Evolutionary conservation across 2,329 filamentous ascomycete genomes (phyloP), one percentile per base, ranked within the genome.

Genomic region (Curvularia hawaiiensis): DNA sequence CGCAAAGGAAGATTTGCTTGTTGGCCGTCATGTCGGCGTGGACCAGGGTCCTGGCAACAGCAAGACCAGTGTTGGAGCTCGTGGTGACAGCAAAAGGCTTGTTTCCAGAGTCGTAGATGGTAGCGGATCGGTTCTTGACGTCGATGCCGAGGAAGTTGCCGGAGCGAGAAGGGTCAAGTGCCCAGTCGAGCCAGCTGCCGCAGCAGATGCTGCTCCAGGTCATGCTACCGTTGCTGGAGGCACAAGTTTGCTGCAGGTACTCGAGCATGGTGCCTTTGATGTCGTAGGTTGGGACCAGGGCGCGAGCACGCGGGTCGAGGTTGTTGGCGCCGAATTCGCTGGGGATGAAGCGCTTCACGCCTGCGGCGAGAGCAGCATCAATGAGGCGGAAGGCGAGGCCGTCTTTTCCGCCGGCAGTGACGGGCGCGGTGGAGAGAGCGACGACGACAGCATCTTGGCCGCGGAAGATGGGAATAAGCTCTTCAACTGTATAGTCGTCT

Each of bases 331-430:
- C 77, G 57, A 73, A 80, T 55, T 79, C 78, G 7, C 68, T 69
- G 1, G 78, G 78, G 35, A 80, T 71, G 59, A 79, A 73, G 24
- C 76, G 71, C 44, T 71, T 68, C 1, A 79, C 77, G 12, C 76
- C 75, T 1, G 76, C 75, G 1, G 74, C 69, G 38, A 78, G 62
- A 16, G 77, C 70, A 4, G 77, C 78, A 50, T 79, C 76, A 46
- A 80, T 71, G 20, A 80, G 62, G 14, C 65, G 61, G 56, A 64
- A 64, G 4, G 61, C 62, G 38, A 70, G 56, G 20, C 65, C 58
- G 20, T 66, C 59, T 39, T 49, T 50, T 6, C 55, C 58, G 26
- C 64, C 62, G 26, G 62, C 45, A 9, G 65, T 68, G n/a, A 73
- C 62, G 2, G 68, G 65, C 2, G 56, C 46, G 4, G 67, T 67